phyloP scores from a whole-genome alignment of 352 stramenopile species.

The Globisporangium cylindrosporum region DNA sequence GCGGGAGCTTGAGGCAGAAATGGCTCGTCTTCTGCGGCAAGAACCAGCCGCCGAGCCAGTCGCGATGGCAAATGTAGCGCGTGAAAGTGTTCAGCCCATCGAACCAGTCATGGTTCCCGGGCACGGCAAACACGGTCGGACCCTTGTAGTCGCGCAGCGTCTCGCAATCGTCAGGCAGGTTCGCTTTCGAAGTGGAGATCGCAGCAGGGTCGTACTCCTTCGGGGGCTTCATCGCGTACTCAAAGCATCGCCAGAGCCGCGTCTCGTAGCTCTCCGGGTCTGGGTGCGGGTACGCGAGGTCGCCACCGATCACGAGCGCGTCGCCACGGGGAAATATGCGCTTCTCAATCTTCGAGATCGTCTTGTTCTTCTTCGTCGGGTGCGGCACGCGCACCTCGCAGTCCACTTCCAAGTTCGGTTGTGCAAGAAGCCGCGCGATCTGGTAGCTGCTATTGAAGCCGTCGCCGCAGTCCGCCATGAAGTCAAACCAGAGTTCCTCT shows the following conservation, averaged over 20 bases:
- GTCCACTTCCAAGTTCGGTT: constrained; percentile 82
- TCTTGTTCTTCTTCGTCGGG: constrained; percentile 23
- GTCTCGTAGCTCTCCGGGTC: constrained; percentile 88
- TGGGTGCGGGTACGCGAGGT: constrained; percentile 92
- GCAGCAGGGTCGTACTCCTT: constrained; percentile 76
- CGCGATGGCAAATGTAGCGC: constrained; percentile 87
- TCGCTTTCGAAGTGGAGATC: constrained; percentile 85
- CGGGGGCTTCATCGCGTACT: constrained; percentile 92
- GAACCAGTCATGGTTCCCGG: constrained; percentile 94
- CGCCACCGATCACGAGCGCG: constrained; percentile 88
- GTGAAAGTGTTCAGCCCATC: constrained; percentile 92
- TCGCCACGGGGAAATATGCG: constrained; percentile 81
- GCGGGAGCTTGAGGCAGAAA: constrained; percentile 88
- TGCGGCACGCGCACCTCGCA: constrained; percentile 34
- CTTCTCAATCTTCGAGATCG: constrained; percentile 32
- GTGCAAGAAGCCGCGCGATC: constrained; percentile 87
- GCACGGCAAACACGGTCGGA: constrained; percentile 75
- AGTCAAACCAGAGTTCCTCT: constrained; percentile 92
- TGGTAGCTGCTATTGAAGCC: constrained; percentile 94
- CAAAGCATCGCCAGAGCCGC: constrained; percentile 89
- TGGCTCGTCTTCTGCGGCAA: constrained; percentile 91
- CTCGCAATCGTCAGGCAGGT: constrained; percentile 42
- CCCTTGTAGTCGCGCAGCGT: constrained; percentile 66
- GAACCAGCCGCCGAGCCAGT: constrained; percentile 92
- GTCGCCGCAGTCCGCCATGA: constrained; percentile 92